Percentiles rank a stretch among this genome's conserved stretches.
Evolutionary conservation across 2,329 filamentous ascomycete genomes (phyloP).

Genomic region (Clarireedia paspali): DNA sequence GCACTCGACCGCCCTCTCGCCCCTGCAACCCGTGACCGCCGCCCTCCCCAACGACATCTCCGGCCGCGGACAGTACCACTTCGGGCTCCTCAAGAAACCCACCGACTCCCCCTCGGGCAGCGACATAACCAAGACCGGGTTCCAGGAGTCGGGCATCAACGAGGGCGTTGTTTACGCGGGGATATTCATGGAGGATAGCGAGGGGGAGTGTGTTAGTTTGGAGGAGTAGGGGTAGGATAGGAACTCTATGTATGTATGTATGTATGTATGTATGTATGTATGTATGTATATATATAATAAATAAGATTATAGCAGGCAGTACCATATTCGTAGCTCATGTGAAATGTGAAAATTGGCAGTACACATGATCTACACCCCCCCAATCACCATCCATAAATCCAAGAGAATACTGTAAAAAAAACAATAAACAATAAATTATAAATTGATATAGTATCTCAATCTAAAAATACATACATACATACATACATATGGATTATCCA

Average conservation of each 20-base stretch:
- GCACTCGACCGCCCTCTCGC: constrained; percentile 42
- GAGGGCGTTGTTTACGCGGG: constrained; percentile 46
- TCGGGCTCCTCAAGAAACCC: constrained; percentile 56
- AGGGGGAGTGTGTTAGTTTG: not conserved
- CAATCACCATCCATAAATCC: too few species aligned
- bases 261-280: too few species aligned
- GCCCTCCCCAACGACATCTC: constrained; percentile 42
- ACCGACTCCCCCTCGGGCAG: constrained; percentile 31
- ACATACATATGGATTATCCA: not conserved
- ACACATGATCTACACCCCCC: too few species aligned
- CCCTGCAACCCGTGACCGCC: constrained; percentile 41
- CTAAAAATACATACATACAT: too few species aligned
- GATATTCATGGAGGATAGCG: constrained; percentile 45
- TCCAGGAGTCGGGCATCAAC: constrained; percentile 40
- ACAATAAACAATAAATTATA: not conserved
- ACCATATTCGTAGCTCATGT: too few species aligned
- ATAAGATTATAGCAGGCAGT: too few species aligned
- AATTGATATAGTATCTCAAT: too few species aligned
- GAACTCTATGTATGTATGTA: not conserved
- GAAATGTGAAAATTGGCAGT: too few species aligned
- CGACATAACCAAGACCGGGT: constrained; percentile 37
- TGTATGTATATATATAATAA: too few species aligned
- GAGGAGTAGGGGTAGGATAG: not conserved
- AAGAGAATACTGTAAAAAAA: too few species aligned
- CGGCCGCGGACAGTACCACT: constrained; percentile 54